Conservation (phyloP, 148 eudicot species). For the Vaccinium darrowii region DNA sequence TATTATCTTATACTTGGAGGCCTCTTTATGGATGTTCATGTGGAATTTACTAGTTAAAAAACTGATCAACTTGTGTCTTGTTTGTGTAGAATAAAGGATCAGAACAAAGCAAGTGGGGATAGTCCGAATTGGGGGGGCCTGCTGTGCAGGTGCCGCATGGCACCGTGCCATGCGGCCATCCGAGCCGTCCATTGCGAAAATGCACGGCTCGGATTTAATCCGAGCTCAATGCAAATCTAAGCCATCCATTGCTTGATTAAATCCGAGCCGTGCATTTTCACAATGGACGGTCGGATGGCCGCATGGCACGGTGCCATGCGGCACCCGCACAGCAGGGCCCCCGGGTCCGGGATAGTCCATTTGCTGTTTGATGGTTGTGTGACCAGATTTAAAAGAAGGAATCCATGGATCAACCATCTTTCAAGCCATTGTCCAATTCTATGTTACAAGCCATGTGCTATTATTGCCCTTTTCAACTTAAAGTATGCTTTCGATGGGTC, state of each 20-base stretch:
- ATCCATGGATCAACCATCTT: background rate
- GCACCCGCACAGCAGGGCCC: no score
- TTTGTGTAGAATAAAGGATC: background rate
- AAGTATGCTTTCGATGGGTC: slow-evolving; percentile 16
- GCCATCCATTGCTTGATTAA: no score
- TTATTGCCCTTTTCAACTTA: slow-evolving; percentile 5
- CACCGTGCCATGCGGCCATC: no score
- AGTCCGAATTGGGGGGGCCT: no score
- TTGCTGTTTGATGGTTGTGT: background rate
- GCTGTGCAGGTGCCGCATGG: no score
- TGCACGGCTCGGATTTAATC: no score
- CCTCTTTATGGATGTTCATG: background rate
- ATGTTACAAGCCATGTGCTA: slow-evolving; percentile 20
- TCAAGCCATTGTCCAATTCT: background rate
- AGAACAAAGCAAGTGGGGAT: background rate
- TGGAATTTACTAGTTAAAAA: background rate
- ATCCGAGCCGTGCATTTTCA: no score
- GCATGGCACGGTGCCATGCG: no score
- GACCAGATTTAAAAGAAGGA: background rate
- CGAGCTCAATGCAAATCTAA: no score
- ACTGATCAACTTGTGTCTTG: background rate
- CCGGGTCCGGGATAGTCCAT: slow-evolving; percentile 4
- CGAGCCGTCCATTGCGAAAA: no score
- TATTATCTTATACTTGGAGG: background rate
- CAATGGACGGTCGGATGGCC: no score